Conservation (phyloP, 352 stramenopile genomes). For the Pythium volutum region DNA sequence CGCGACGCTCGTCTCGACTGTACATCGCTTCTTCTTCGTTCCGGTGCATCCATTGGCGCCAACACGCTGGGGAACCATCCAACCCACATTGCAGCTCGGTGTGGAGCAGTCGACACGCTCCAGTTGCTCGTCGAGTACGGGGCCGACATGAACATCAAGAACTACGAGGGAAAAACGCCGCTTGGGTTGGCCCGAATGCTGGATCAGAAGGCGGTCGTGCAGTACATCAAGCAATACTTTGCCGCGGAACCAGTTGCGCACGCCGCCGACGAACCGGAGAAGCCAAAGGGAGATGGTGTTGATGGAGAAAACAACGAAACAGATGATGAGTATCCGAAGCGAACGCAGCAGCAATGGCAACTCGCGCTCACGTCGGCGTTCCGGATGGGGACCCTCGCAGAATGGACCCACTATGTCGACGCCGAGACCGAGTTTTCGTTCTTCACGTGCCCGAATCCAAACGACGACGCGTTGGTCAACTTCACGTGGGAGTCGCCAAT, state of each 20-base stretch:
- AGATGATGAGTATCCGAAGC: constrained; percentile 16
- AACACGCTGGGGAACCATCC: constrained; percentile 71
- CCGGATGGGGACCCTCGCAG: constrained; percentile 54
- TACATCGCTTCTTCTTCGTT: constrained; percentile 55
- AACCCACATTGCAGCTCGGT: constrained; percentile 61
- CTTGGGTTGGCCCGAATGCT: constrained; percentile 76
- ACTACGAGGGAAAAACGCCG: constrained; percentile 77
- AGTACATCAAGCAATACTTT: constrained; percentile 64
- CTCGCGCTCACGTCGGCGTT: constrained; percentile 34
- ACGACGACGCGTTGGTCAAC: constrained; percentile 4
- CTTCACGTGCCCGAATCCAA: constrained; percentile 28
- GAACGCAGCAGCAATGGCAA: constrained; percentile 45
- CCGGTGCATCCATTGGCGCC: constrained; percentile 44
- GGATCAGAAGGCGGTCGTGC: constrained; percentile 45
- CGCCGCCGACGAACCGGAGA: neutral
- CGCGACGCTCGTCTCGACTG: constrained; percentile 44
- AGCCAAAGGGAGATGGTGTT: constrained; percentile 5
- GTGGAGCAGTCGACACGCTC: constrained; percentile 63
- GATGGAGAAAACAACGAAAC: constrained; percentile 14
- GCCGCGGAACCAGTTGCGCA: constrained; percentile 36
- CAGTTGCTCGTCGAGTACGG: constrained; percentile 73
- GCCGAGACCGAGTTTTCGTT: constrained; percentile 46
- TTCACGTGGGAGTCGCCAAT: constrained; percentile 63
- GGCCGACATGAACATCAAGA: constrained; percentile 82
- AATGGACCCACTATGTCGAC: constrained; percentile 81